Evolutionary conservation across 208 protist species (phyloP).

Genomic region (Herpetomonas tarakana): DNA sequence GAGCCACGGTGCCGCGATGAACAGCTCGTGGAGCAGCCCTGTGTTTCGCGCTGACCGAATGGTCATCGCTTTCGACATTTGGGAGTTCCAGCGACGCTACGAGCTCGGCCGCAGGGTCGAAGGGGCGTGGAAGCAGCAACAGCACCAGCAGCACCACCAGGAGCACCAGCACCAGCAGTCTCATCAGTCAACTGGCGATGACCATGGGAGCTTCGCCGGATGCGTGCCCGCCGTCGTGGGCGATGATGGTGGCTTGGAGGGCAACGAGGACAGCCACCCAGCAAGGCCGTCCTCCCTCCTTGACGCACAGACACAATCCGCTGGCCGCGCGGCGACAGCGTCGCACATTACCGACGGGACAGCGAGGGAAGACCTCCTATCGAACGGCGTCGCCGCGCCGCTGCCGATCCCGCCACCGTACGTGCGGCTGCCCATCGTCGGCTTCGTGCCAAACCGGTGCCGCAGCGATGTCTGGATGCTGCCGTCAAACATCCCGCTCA

Average conservation of each 20-base stretch:
- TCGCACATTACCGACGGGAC: background rate
- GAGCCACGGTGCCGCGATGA: conserved; percentile 54
- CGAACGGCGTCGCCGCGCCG: background rate
- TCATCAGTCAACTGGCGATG: conserved; percentile 11
- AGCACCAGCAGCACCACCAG: conserved; percentile 10
- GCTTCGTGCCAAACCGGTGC: conserved; percentile 71
- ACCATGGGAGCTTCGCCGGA: background rate
- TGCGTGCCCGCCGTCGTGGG: background rate
- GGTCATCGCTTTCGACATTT: conserved; percentile 66
- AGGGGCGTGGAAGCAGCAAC: conserved; percentile 17
- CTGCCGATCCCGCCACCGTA: conserved; percentile 1
- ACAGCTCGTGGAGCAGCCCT: conserved; percentile 60
- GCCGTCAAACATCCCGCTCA: conserved; percentile 19
- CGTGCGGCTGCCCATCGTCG: conserved; percentile 57
- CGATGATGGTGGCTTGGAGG: background rate
- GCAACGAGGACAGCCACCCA: background rate
- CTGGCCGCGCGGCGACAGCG: background rate
- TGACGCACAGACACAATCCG: background rate
- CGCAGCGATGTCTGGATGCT: conserved; percentile 77
- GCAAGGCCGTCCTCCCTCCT: background rate
- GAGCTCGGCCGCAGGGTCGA: conserved; percentile 31
- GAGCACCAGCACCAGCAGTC: conserved; percentile 11
- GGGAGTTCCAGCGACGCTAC: conserved; percentile 46
- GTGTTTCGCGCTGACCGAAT: conserved; percentile 66
- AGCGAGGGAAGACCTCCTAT: background rate